Conservation (phyloP, 495 filamentous ascomycete species). For the Pseudevernia furfuracea region DNA sequence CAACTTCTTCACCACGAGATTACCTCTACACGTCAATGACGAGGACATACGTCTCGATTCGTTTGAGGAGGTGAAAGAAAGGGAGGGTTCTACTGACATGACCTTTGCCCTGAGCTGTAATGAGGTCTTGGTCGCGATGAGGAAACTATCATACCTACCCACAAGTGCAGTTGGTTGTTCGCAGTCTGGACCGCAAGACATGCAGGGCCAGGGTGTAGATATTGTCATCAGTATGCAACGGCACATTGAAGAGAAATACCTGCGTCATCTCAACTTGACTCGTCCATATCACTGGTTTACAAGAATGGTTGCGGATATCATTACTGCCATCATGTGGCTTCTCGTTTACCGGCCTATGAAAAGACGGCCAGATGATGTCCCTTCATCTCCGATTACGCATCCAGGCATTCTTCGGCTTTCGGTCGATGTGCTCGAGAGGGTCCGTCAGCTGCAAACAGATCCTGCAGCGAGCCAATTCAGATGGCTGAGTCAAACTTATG, state of each 20-base stretch:
- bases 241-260: conserved; percentile 11
- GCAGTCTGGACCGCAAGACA: not conserved
- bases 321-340: conserved; percentile 9
- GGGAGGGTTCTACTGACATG: conserved; percentile 1
- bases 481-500: conserved; percentile 35
- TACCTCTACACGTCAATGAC: conserved; percentile 44
- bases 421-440: conserved; percentile 14
- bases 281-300: conserved; percentile 1
- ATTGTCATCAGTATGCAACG: conserved; percentile 5
- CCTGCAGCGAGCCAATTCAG: conserved; percentile 24
- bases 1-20: conserved; percentile 51
- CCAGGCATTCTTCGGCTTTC: conserved; percentile 10
- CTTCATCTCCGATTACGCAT: not conserved
- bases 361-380: not conserved
- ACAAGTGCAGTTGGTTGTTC: not conserved
- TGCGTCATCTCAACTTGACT: conserved; percentile 5
- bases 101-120: conserved; percentile 11
- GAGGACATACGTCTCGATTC: conserved; percentile 15
- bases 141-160: conserved; percentile 8
- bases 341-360: conserved; percentile 7
- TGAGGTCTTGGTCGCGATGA: conserved; percentile 9
- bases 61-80: not conserved
- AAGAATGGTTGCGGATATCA: conserved; percentile 10
- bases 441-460: conserved; percentile 10
- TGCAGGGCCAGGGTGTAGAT: not conserved